Conservation (phyloP, 768 basidiomycete genomes). For the Cystobasidium ongulense region DNA sequence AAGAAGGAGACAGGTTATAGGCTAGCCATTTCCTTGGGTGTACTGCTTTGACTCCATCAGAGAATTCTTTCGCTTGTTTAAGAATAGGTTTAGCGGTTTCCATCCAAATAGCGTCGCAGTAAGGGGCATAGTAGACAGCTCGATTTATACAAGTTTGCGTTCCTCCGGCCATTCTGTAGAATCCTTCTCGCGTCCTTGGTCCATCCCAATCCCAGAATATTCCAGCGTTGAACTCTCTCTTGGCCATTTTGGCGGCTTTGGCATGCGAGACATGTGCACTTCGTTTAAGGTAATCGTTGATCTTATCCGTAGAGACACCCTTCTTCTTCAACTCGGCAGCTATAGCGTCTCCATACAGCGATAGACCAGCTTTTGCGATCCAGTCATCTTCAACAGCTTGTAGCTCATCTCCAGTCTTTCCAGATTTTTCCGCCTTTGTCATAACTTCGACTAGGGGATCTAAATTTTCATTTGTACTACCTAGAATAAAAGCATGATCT, state of each 20-base stretch:
- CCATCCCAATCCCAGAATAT: conserved; percentile 87
- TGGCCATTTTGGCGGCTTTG: conserved; percentile 63
- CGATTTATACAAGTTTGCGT: conserved; percentile 90
- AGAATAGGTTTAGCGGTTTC: conserved; percentile 93
- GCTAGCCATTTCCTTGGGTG: conserved; percentile 89
- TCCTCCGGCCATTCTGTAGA: conserved; percentile 93
- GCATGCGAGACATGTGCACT: conserved; percentile 62
- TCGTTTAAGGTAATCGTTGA: conserved; percentile 59
- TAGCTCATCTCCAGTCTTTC: conserved; percentile 68
- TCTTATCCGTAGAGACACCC: conserved; percentile 49
- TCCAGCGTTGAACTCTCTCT: conserved; percentile 37
- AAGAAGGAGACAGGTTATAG: conserved; percentile 85
- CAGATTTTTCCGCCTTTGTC: conserved; percentile 71
- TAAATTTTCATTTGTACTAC: conserved; percentile 67
- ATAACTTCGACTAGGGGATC: conserved; percentile 62
- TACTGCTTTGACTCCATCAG: conserved; percentile 64
- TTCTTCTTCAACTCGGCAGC: conserved; percentile 55
- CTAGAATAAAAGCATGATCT: conserved; percentile 96
- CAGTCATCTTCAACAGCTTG: conserved; percentile 85
- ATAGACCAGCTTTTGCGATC: conserved; percentile 66
- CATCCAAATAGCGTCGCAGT: conserved; percentile 90
- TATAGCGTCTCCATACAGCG: conserved; percentile 67
- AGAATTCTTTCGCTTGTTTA: conserved; percentile 83
- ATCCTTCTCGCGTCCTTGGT: conserved; percentile 89
- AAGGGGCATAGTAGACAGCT: conserved; percentile 83